Conservation (phyloP, 2,329 filamentous ascomycete genomes). For the Talaromyces sp. region DNA sequence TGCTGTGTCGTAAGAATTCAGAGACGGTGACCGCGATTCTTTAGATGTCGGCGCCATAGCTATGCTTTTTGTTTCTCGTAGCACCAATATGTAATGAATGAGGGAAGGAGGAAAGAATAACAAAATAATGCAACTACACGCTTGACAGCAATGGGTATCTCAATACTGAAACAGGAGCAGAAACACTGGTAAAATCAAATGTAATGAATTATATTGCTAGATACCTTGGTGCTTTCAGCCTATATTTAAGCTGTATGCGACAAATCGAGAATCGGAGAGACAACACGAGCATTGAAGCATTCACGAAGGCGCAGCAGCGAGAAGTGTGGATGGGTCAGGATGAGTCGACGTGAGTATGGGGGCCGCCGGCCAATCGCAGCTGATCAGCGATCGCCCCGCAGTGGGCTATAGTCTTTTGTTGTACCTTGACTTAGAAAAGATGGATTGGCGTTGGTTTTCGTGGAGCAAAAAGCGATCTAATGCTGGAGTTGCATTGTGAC, state of each 20-base stretch:
- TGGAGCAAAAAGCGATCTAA: too few species aligned
- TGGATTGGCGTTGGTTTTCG: too few species aligned
- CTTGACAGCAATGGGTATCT: slow-evolving; percentile 1
- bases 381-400: neutral
- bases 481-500: too few species aligned
- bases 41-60: neutral
- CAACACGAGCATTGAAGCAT: neutral
- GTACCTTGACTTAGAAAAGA: neutral
- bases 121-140: neutral
- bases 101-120: neutral
- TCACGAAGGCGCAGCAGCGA: neutral
- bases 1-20: slow-evolving; percentile 53
- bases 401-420: neutral
- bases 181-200: neutral
- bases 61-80: neutral
- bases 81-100: neutral
- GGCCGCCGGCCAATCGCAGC: neutral
- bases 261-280: neutral
- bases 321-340: slow-evolving; percentile 6
- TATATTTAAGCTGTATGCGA: neutral
- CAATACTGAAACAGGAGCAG: neutral
- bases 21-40: neutral
- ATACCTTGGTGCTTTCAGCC: neutral
- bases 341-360: slow-evolving; percentile 9
- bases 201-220: neutral